phyloP scores from a whole-genome alignment of 306 rosid genomes.

The Vachellia collinsii region DNA sequence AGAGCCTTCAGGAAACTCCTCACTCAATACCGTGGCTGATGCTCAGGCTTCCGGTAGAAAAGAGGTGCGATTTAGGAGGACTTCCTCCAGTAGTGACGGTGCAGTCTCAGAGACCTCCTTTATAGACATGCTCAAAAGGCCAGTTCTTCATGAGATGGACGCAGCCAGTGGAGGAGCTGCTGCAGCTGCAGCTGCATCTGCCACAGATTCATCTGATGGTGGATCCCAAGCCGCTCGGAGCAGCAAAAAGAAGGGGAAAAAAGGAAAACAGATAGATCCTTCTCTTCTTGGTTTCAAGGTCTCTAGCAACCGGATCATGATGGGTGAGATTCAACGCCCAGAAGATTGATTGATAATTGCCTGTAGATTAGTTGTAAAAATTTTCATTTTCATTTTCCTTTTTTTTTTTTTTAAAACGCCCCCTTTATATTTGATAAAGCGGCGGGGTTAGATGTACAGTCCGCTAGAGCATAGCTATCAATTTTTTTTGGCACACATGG shows the following conservation, averaged over 20 bases:
- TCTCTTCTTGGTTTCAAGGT: conserved; percentile 82
- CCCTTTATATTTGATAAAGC: not conserved
- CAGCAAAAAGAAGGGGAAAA: conserved; percentile 77
- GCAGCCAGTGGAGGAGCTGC: conserved; percentile 39
- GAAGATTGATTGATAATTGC: conserved; percentile 58
- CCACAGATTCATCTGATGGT: conserved; percentile 56
- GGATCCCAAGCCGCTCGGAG: conserved; percentile 54
- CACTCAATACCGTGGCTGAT: conserved; percentile 42
- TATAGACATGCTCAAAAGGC: conserved; percentile 71
- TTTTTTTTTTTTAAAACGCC: not conserved
- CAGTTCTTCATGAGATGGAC: conserved; percentile 56
- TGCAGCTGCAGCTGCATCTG: too few relatives aligned
- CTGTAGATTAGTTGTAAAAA: conserved; percentile 42
- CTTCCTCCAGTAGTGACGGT: conserved; percentile 63
- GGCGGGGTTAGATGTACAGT: conserved; percentile 47
- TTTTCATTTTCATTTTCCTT: conserved; percentile 9
- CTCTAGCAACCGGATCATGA: conserved; percentile 75
- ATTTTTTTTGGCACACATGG: conserved; percentile 28
- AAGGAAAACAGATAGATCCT: conserved; percentile 79
- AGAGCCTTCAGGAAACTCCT: conserved; percentile 43
- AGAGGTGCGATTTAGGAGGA: conserved; percentile 54
- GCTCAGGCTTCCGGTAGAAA: conserved; percentile 52
- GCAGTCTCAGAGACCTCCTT: conserved; percentile 68
- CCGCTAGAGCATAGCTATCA: conserved; percentile 41
- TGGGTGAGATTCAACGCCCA: conserved; percentile 80